These are phyloP conservation scores for Verticillium tricorpus DNA, from an alignment of 2,329 filamentous ascomycete genomes.

Conservation along the genomic window DNA sequence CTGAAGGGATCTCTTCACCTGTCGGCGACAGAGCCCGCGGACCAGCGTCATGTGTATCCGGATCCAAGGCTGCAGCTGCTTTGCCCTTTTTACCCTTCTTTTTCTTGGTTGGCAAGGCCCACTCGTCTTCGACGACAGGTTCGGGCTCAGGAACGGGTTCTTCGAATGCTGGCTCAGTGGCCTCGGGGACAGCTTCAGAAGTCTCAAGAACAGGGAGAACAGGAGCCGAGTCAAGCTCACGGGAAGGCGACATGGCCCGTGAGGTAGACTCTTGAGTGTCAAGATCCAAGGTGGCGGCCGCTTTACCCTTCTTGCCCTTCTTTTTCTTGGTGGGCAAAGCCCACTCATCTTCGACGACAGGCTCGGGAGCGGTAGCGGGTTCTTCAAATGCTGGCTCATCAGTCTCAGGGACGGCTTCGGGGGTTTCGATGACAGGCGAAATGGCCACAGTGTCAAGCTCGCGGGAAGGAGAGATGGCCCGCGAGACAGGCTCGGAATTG, in stretches of 20 bases:
- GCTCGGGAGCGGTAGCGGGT: not conserved
- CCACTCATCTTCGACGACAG: constrained; percentile 11
- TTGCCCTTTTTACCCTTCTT: constrained; percentile 22
- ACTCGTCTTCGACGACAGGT: constrained; percentile 8
- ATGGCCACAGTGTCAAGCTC: not conserved
- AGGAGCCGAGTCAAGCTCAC: not conserved
- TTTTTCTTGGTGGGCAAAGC: constrained; percentile 10
- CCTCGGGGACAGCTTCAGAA: not conserved
- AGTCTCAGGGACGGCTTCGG: not conserved
- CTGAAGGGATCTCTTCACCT: not conserved
- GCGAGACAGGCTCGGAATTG: constrained; percentile 10
- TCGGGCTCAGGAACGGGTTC: not conserved
- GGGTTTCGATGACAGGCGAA: not conserved
- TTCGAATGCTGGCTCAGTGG: not conserved
- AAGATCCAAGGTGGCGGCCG: not conserved
- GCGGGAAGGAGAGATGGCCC: constrained; percentile 4
- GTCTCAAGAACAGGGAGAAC: not conserved
- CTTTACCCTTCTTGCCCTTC: constrained; percentile 22
- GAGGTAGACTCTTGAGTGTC: not conserved
- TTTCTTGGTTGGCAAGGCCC: constrained; percentile 10
- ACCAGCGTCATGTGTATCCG: not conserved
- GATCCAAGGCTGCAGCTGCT: not conserved
- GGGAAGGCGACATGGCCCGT: constrained; percentile 6
- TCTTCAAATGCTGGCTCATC: not conserved
- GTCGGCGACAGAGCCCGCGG: not conserved